phyloP scores from a whole-genome alignment of 139 green algal species.

The Coelastrella sp. region DNA sequence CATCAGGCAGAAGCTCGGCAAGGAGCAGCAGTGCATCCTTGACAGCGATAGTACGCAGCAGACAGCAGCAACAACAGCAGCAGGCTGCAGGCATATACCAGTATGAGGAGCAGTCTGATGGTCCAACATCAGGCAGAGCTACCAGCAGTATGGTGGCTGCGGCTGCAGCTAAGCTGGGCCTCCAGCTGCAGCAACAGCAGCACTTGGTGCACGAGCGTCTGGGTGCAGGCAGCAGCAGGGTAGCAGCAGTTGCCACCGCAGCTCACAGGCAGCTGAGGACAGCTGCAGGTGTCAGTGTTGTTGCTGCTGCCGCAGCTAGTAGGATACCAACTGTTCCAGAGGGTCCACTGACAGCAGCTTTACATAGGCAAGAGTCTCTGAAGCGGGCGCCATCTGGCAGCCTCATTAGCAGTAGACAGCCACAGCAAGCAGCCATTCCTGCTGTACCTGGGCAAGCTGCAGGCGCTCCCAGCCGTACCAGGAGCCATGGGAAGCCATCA shows the following conservation, averaged over 20 bases:
- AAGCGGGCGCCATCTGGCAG: not conserved
- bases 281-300: not conserved
- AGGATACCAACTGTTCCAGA: not conserved
- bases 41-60: not conserved
- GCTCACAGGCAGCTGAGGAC: not conserved
- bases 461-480: too few relatives aligned
- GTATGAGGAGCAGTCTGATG: not conserved
- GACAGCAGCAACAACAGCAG: not conserved
- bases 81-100: not conserved
- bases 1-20: not conserved
- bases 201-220: not conserved
- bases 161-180: not conserved
- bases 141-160: conserved; percentile 13
- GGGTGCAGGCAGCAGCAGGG: not conserved
- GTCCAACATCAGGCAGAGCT: not conserved
- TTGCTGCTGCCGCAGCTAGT: not conserved
- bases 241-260: not conserved
- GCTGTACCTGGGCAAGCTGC: not conserved
- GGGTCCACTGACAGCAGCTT: conserved; percentile 10
- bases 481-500: too few relatives aligned
- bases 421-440: not conserved
- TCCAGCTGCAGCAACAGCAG: not conserved
- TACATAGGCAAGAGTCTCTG: not conserved
- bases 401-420: not conserved
- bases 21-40: conserved; percentile 16